A percentile compares a stretch with the other conserved stretches of the same genome.
Conservation (phyloP, 306 rosid species). For the Comarum palustre region DNA sequence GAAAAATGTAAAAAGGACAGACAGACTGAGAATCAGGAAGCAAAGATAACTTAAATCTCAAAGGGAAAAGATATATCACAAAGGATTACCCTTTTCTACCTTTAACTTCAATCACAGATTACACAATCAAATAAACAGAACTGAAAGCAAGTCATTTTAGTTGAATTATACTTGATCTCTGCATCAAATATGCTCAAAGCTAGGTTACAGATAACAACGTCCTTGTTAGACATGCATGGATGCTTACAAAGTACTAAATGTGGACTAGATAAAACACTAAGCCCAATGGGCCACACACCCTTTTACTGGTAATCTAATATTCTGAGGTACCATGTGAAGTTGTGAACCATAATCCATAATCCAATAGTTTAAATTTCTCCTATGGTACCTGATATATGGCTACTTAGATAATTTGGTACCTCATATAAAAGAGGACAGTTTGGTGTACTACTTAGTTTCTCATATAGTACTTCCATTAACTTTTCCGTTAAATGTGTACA, state of each 20-base stretch:
- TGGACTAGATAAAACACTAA: neutral
- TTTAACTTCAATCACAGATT: neutral
- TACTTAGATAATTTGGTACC: too few species aligned
- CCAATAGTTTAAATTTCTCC: too few species aligned
- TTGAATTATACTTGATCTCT: neutral
- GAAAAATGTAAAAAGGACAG: neutral
- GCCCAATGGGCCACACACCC: neutral
- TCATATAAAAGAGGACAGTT: too few species aligned
- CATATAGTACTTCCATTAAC: too few species aligned
- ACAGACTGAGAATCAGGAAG: neutral
- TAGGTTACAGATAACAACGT: neutral
- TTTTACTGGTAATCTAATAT: neutral
- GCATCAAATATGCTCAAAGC: neutral
- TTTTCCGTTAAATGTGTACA: too few species aligned
- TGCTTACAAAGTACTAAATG: neutral
- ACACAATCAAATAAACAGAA: neutral
- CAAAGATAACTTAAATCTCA: neutral
- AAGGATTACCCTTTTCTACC: neutral
- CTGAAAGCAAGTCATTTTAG: neutral
- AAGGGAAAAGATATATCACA: neutral
- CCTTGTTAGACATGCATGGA: slow-evolving; percentile 12
- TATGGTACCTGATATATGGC: too few species aligned
- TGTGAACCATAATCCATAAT: neutral
- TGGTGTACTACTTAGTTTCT: too few species aligned
- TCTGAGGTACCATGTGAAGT: neutral